phyloP scores from a whole-genome alignment of 2,329 filamentous ascomycete genomes.

The Pseudogymnoascus destructans region DNA sequence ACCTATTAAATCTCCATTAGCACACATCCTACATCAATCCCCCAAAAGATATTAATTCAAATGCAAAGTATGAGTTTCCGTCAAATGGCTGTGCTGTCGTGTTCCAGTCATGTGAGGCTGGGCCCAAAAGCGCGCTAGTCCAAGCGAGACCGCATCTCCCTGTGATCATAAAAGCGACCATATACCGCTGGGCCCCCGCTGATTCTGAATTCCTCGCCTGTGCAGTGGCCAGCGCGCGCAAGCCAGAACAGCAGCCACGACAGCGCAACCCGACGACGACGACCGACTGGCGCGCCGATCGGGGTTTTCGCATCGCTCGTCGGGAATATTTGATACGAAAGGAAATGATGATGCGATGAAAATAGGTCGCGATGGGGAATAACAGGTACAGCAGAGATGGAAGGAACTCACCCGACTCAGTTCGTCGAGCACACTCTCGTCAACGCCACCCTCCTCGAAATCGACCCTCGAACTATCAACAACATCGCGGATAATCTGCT shows the following conservation, averaged over 20 bases:
- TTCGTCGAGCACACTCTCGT: constrained; percentile 74
- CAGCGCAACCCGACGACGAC: constrained; percentile 9
- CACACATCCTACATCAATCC: constrained; percentile 15
- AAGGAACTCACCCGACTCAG: constrained; percentile 62
- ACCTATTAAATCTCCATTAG: constrained; percentile 41
- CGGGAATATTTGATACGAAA: not conserved
- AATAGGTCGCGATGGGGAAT: not conserved
- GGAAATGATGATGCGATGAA: constrained; percentile 1
- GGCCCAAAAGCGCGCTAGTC: constrained; percentile 3
- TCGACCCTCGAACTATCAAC: constrained; percentile 85
- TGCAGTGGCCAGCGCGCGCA: constrained; percentile 30
- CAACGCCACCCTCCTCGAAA: constrained; percentile 92
- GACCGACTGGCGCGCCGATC: not conserved
- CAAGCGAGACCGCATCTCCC: constrained; percentile 5
- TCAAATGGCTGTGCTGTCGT: not conserved
- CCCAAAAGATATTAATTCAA: not conserved
- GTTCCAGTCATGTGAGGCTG: constrained; percentile 7
- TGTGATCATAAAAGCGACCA: constrained; percentile 40
- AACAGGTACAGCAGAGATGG: constrained; percentile 2
- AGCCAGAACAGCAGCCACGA: constrained; percentile 20
- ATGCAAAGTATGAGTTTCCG: not conserved
- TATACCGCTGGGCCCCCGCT: constrained; percentile 39
- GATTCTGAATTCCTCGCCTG: constrained; percentile 20
- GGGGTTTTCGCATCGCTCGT: not conserved
- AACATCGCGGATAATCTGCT: constrained; percentile 67